These are phyloP conservation scores for Kickxella alabastrina DNA, from an alignment of 192 early-diverging fungal genomes.

Conservation along the genomic window DNA sequence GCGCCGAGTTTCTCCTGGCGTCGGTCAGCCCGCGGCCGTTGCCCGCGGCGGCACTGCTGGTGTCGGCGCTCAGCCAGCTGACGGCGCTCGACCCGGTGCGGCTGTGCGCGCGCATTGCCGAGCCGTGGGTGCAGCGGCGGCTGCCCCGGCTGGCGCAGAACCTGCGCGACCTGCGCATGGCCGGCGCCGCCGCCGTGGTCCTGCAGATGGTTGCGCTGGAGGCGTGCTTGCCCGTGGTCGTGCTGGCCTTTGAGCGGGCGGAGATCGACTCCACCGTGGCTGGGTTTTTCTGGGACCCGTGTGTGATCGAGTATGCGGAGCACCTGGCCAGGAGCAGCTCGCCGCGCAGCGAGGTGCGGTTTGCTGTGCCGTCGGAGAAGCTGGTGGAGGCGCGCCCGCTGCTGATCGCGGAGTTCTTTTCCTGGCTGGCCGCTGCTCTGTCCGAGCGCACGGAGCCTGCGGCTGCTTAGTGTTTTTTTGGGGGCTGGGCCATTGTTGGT, in stretches of 20 bases:
- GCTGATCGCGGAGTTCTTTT: slow-evolving; percentile 22
- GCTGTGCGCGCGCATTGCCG: slow-evolving; percentile 3
- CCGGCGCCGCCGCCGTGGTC: slow-evolving; percentile 31
- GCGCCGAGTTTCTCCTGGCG: no score
- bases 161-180: slow-evolving; percentile 10
- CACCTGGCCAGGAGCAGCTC: slow-evolving; percentile 15
- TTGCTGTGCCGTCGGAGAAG: slow-evolving; percentile 15
- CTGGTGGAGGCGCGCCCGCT: slow-evolving; percentile 11
- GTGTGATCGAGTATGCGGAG: slow-evolving; percentile 42
- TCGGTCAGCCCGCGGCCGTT: no score
- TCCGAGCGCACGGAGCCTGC: neutral
- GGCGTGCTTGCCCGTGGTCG: slow-evolving; percentile 20
- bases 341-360: slow-evolving; percentile 2
- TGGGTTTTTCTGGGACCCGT: slow-evolving; percentile 40
- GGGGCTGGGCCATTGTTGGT: no score
- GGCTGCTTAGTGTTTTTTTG: no score
- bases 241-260: slow-evolving; percentile 27
- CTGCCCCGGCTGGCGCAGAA: slow-evolving; percentile 8
- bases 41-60: slow-evolving; percentile 8
- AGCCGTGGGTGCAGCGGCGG: slow-evolving; percentile 28
- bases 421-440: slow-evolving; percentile 24
- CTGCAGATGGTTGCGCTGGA: slow-evolving; percentile 26
- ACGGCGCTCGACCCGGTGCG: slow-evolving; percentile 6
- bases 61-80: slow-evolving; percentile 22
- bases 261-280: slow-evolving; percentile 21